phyloP scores from a whole-genome alignment of 2,329 filamentous ascomycete species.

The Diaporthe sp. region DNA sequence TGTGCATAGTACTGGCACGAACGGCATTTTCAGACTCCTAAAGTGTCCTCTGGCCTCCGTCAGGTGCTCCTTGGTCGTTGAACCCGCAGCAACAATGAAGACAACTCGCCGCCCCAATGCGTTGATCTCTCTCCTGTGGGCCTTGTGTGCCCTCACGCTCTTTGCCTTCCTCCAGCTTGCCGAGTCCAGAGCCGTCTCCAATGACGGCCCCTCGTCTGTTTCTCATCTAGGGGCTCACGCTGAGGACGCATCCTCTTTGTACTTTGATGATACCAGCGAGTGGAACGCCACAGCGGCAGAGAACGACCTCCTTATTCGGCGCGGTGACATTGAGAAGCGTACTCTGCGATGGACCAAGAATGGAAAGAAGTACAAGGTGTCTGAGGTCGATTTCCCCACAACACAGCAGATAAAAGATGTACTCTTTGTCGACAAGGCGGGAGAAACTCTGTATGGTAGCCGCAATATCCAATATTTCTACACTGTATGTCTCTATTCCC shows the following conservation, averaged over 20 bases:
- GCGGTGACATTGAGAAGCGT: neutral
- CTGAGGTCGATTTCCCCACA: neutral
- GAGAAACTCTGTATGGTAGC: neutral
- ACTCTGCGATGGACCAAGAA: neutral
- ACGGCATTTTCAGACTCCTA: neutral
- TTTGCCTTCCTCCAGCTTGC: neutral
- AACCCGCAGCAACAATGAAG: neutral
- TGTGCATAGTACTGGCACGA: neutral
- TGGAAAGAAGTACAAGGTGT: neutral
- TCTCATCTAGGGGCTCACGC: neutral
- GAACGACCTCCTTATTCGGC: neutral
- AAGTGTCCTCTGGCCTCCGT: neutral
- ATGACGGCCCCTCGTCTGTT: neutral
- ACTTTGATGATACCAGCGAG: neutral
- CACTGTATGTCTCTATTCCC: neutral
- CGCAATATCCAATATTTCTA: neutral
- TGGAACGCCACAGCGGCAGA: neutral
- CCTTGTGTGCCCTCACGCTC: neutral
- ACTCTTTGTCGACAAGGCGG: neutral
- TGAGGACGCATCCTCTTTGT: neutral
- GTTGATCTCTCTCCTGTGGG: neutral
- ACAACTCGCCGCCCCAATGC: neutral
- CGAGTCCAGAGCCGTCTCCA: neutral
- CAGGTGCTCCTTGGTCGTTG: neutral
- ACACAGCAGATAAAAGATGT: neutral